Evolutionary conservation across 495 filamentous ascomycete genomes (phyloP), one percentile per base, ranked within the genome.

Genomic region (Trypethelium eluteriae): DNA sequence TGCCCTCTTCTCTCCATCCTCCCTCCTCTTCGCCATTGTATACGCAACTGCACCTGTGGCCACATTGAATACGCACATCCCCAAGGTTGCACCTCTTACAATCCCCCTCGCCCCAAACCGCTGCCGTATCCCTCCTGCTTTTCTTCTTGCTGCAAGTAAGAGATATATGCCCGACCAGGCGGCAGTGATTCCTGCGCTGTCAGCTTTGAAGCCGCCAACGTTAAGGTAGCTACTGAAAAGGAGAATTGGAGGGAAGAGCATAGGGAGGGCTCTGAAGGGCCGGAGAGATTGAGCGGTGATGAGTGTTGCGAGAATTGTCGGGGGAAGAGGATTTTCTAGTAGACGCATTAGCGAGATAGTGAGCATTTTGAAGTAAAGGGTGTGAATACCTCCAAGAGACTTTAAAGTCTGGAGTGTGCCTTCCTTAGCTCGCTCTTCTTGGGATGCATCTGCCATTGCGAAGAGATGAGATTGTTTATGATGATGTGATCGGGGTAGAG

Each of bases 81-180:
- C 89, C 80, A 96, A 82, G 36, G 90, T 89, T 41, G 81, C 75
- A 39, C 88, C 86, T 63, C 91, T 82, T 56, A 93, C 83, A 46
- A 87, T 75, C 2, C 92, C 92, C 62, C 90, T 82, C 36, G 83
- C 76, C 18, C 84, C 83, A 75, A 89, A 88, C 74, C 84, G 88
- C 53, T 64, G 66, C 62, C 47, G 69, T 34, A 64, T 72, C 35
- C 47, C 53, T 38, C 63, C 67, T 64, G 76, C 80, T 65, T 81
- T 83, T 67, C 88, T 82, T 65, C 90, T 83, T 67, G 83, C 76
- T 34, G 91, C 92, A 53, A 93, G 80, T 10, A 97, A 76, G 16
- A 92, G 79, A 75, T 98, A 98, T 32, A 96, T 78, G 3, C 87
- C 90, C 47, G 88, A 91, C 86, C 90, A 96, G 2, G 93, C 91